Conservation (phyloP, 352 stramenopile genomes). For the Pythium sp. region DNA sequence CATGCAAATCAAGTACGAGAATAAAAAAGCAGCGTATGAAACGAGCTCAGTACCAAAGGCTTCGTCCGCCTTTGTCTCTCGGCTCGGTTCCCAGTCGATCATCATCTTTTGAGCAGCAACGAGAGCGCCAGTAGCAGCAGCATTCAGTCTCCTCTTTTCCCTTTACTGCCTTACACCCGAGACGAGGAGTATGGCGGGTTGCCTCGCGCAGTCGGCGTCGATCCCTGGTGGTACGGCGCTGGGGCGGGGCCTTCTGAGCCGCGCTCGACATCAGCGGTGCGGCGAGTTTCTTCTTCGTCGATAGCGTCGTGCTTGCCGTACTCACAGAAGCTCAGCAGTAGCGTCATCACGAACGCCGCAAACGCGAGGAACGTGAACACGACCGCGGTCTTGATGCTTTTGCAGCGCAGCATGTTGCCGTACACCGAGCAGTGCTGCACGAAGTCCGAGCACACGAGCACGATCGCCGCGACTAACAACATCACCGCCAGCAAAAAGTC, state of each 20-base stretch:
- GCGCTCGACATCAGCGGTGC: not conserved
- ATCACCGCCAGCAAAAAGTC: conserved; percentile 54
- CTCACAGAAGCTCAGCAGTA: conserved; percentile 56
- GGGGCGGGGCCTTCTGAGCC: conserved; percentile 9
- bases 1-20: not conserved
- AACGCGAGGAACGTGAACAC: conserved; percentile 71
- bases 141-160: conserved; percentile 10
- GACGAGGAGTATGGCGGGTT: not conserved
- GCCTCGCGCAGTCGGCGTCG: conserved; percentile 13
- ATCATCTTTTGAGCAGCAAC: not conserved
- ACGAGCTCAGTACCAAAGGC: not conserved
- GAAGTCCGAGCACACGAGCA: conserved; percentile 68
- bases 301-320: conserved; percentile 11
- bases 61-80: not conserved
- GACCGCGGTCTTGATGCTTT: conserved; percentile 41
- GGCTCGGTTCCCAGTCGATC: not conserved
- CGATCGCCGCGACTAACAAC: conserved; percentile 60
- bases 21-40: not conserved
- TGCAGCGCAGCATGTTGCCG: conserved; percentile 68
- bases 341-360: conserved; percentile 40
- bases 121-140: not conserved
- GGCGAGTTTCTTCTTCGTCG: conserved; percentile 21
- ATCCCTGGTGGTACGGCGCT: conserved; percentile 9
- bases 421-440: conserved; percentile 61
- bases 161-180: conserved; percentile 13